Conservation (phyloP, 805 yeast species). For the Tetrapisispora pingtungensis region DNA sequence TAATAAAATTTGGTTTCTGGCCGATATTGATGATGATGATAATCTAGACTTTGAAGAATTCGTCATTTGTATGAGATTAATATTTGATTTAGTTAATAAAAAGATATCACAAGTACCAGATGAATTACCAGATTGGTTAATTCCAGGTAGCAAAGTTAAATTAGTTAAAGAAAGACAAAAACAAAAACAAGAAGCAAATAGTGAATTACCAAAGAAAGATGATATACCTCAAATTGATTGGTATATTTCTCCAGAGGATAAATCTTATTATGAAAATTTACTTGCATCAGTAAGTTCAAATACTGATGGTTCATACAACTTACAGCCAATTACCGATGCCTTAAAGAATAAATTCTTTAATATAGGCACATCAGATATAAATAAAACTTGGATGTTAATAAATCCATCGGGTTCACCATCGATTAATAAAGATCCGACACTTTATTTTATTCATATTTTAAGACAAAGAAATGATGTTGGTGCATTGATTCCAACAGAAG, state of each 20-base stretch:
- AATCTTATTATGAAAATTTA: slow-evolving; percentile 64
- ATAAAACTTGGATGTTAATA: slow-evolving; percentile 90
- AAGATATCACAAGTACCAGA: slow-evolving; percentile 51
- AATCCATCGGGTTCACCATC: slow-evolving; percentile 82
- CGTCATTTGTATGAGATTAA: slow-evolving; percentile 92
- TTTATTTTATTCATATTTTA: slow-evolving; percentile 81
- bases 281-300: slow-evolving; percentile 44
- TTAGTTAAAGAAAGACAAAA: slow-evolving; percentile 78
- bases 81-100: slow-evolving; percentile 84
- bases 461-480: slow-evolving; percentile 78
- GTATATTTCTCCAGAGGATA: slow-evolving; percentile 91
- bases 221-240: slow-evolving; percentile 55
- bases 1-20: slow-evolving; percentile 79
- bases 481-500: slow-evolving; percentile 79
- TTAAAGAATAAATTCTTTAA: slow-evolving; percentile 58
- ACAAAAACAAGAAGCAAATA: slow-evolving; percentile 29
- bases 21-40: slow-evolving; percentile 91
- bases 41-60: slow-evolving; percentile 92
- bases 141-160: slow-evolving; percentile 83
- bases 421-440: slow-evolving; percentile 86
- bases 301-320: slow-evolving; percentile 76
- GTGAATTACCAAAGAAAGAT: slow-evolving; percentile 15
- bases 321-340: slow-evolving; percentile 50
- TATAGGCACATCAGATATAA: slow-evolving; percentile 75
- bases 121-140: slow-evolving; percentile 79